A percentile compares a stretch with the other conserved stretches of the same genome.
Conservation (phyloP, 805 yeast species). For the Wickerhamiella brachini region DNA sequence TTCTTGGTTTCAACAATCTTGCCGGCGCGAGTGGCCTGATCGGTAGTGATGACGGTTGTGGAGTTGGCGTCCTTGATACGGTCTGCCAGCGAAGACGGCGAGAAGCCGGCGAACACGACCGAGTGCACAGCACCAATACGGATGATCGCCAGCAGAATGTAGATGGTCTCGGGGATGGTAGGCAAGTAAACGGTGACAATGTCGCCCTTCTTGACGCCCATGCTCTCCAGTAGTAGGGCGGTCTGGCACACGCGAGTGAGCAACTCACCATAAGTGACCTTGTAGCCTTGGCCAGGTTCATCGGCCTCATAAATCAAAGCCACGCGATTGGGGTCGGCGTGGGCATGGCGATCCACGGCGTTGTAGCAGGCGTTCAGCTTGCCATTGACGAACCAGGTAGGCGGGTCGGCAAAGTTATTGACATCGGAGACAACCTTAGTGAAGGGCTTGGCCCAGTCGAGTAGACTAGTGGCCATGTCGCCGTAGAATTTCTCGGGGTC, state of each 20-base stretch:
- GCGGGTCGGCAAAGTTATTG: conserved; percentile 19
- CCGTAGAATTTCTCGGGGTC: conserved; percentile 45
- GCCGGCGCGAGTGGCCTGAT: conserved; percentile 76
- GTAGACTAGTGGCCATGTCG: conserved; percentile 34
- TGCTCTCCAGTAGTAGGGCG: conserved; percentile 49
- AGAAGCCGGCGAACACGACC: conserved; percentile 76
- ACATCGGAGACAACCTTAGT: conserved; percentile 20
- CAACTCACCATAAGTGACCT: conserved; percentile 56
- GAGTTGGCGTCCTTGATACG: conserved; percentile 61
- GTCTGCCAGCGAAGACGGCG: conserved; percentile 56
- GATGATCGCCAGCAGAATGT: conserved; percentile 62
- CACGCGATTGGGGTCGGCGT: conserved; percentile 49
- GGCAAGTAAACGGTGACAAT: conserved; percentile 79
- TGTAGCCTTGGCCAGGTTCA: conserved; percentile 50
- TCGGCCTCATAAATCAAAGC: conserved; percentile 77
- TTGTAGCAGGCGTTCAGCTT: conserved; percentile 68
- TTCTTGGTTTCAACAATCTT: conserved; percentile 67
- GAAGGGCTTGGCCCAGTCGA: conserved; percentile 43
- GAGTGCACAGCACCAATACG: conserved; percentile 78
- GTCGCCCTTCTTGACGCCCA: conserved; percentile 70
- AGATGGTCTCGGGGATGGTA: conserved; percentile 69
- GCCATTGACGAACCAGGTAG: conserved; percentile 71
- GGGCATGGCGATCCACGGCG: conserved; percentile 73
- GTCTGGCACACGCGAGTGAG: conserved; percentile 55
- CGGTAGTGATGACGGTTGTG: conserved; percentile 61